phyloP scores from a whole-genome alignment of 495 filamentous ascomycete genomes.

The Acidomyces sp. region DNA sequence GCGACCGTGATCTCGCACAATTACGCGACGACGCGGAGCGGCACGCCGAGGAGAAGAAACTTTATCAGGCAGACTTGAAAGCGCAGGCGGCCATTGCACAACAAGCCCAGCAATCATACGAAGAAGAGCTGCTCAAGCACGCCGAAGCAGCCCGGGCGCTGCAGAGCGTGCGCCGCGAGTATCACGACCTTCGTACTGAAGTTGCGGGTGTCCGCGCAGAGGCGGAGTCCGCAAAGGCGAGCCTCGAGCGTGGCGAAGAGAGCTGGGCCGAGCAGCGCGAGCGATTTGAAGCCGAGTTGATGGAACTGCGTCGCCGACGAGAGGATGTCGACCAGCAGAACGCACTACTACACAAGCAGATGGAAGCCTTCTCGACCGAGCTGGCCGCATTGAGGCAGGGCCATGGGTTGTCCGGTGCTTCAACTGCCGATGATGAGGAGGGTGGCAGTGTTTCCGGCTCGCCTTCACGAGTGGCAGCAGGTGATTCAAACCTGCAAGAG shows the following conservation, averaged over 20 bases:
- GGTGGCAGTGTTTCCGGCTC: constrained; percentile 26
- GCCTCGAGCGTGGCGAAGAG: constrained; percentile 65
- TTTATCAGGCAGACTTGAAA: constrained; percentile 79
- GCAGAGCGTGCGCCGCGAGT: constrained; percentile 61
- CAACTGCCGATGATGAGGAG: constrained; percentile 2
- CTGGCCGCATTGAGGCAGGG: constrained; percentile 64
- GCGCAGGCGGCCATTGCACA: constrained; percentile 87
- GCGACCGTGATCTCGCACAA: constrained; percentile 63
- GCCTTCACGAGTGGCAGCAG: constrained; percentile 28
- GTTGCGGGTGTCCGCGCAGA: constrained; percentile 57
- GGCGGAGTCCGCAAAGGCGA: constrained; percentile 65
- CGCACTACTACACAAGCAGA: constrained; percentile 71
- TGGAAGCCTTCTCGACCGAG: constrained; percentile 68
- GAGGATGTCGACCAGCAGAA: constrained; percentile 78
- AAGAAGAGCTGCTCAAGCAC: constrained; percentile 84
- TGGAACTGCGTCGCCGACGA: constrained; percentile 60
- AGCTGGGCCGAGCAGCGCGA: constrained; percentile 75
- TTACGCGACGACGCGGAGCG: constrained; percentile 77
- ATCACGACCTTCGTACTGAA: constrained; percentile 68
- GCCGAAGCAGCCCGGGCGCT: constrained; percentile 78
- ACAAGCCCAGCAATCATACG: constrained; percentile 88
- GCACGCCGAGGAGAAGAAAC: constrained; percentile 58
- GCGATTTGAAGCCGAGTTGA: constrained; percentile 68
- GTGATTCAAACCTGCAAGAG: constrained; percentile 54
- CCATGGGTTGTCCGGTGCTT: constrained; percentile 26